phyloP scores from a whole-genome alignment of 345 rosid species.

The Hibiscus syriacus region DNA sequence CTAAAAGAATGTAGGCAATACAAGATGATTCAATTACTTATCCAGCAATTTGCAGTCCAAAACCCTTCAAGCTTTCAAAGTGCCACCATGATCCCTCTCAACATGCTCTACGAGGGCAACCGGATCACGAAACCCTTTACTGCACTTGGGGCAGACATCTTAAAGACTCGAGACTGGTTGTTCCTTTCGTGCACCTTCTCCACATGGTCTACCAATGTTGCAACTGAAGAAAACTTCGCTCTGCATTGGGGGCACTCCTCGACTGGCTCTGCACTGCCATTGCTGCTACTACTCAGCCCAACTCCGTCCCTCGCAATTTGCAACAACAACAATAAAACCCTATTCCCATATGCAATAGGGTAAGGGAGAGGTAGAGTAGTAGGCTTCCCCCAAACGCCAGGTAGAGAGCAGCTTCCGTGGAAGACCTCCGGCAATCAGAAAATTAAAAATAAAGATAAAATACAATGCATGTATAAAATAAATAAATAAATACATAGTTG shows the following conservation, averaged over 20 bases:
- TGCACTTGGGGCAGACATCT: conserved; percentile 87
- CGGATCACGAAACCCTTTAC: conserved; percentile 79
- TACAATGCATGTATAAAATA: too few species aligned
- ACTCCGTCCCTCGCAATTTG: conserved; percentile 42
- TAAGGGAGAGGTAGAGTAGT: too few species aligned
- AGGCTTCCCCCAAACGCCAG: too few species aligned
- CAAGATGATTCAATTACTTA: conserved; percentile 7
- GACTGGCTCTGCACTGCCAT: conserved; percentile 7
- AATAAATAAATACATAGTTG: too few species aligned
- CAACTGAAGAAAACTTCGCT: conserved; percentile 52
- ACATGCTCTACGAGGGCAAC: conserved; percentile 81
- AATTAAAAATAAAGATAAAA: too few species aligned
- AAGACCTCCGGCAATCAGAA: too few species aligned
- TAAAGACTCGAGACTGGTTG: conserved; percentile 32
- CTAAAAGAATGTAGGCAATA: not conserved
- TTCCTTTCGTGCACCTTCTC: too few species aligned
- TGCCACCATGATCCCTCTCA: conserved; percentile 79
- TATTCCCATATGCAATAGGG: too few species aligned
- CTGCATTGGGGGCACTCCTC: conserved; percentile 85
- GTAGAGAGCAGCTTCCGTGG: too few species aligned
- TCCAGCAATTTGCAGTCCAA: not conserved
- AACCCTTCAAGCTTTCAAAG: conserved; percentile 50
- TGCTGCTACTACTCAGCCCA: conserved; percentile 27
- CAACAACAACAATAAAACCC: too few species aligned
- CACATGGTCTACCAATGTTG: too few species aligned